These are phyloP conservation scores for Caulochytrium protostelioides DNA, from an alignment of 371 early-diverging fungal genomes.

Conservation along the genomic window DNA sequence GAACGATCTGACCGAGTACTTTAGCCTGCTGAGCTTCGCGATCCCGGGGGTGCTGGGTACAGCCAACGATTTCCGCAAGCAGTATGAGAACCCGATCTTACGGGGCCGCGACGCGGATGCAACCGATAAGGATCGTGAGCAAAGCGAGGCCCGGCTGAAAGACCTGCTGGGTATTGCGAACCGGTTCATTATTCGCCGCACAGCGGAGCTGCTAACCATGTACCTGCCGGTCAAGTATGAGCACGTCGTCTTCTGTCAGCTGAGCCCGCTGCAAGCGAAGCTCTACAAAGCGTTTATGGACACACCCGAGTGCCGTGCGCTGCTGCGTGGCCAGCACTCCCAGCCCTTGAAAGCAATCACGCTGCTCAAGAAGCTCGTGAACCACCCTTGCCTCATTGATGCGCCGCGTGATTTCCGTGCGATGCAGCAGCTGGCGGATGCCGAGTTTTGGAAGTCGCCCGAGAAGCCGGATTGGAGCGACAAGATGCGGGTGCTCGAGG, in stretches of 20 bases:
- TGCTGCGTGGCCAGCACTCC: conserved; percentile 36
- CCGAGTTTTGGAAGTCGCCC: conserved; percentile 12
- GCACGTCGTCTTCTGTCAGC: conserved; percentile 82
- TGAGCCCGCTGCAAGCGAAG: conserved; percentile 49
- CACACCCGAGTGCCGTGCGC: conserved; percentile 50
- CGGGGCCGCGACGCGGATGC: conserved; percentile 86
- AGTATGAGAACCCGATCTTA: conserved; percentile 75
- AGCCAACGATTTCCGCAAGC: conserved; percentile 65
- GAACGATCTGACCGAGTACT: conserved; percentile 91
- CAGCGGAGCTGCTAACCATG: conserved; percentile 81
- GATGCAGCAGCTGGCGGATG: conserved; percentile 34
- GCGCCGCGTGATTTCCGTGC: conserved; percentile 1
- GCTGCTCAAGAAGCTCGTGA: conserved; percentile 78
- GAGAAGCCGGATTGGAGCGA: conserved; percentile 59
- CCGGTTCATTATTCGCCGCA: conserved; percentile 83
- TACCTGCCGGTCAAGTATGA: conserved; percentile 88
- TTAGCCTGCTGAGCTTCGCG: conserved; percentile 77
- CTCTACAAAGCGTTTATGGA: conserved; percentile 58
- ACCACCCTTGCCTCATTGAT: conserved; percentile 62
- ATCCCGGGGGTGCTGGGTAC: conserved; percentile 90
- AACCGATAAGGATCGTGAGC: conserved; percentile 48
- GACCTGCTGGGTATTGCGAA: conserved; percentile 69
- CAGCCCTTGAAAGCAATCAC: conserved; percentile 68
- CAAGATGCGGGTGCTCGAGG: conserved; percentile 65
- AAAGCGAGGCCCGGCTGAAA: conserved; percentile 61